A percentile compares a stretch with the other conserved stretches of the same genome.
phyloP scores from a whole-genome alignment of 2,329 filamentous ascomycete genomes.

The Passalora sequoiae region DNA sequence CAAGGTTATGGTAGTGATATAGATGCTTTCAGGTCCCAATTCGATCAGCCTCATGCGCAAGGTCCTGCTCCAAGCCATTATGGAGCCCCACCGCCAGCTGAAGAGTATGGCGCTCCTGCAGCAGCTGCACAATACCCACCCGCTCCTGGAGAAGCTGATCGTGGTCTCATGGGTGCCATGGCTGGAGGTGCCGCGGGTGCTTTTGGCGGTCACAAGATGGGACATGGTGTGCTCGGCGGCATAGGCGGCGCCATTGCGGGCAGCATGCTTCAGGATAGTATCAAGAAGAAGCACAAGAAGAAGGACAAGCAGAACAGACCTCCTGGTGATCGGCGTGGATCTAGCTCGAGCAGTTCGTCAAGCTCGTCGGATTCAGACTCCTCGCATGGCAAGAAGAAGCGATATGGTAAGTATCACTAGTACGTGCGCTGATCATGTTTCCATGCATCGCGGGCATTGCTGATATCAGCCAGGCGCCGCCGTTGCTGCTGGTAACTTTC shows the following conservation, averaged over 20 bases:
- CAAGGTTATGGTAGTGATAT: conserved; percentile 19
- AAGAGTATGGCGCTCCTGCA: conserved; percentile 3
- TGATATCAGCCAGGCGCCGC: conserved; percentile 5
- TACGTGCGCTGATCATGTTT: background rate
- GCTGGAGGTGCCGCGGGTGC: conserved; percentile 55
- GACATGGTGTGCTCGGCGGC: conserved; percentile 54
- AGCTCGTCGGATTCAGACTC: conserved; percentile 21
- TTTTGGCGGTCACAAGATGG: conserved; percentile 52
- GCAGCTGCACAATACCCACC: conserved; percentile 12
- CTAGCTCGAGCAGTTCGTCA: conserved; percentile 6
- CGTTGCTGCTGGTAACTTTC: conserved; percentile 37
- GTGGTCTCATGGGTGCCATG: conserved; percentile 52
- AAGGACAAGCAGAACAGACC: conserved; percentile 36
- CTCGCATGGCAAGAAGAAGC: conserved; percentile 14
- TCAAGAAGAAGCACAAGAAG: conserved; percentile 41
- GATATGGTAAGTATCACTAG: conserved; percentile 16
- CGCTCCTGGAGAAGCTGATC: conserved; percentile 42
- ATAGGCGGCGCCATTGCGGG: conserved; percentile 54
- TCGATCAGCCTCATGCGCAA: conserved; percentile 17
- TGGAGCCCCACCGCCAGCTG: conserved; percentile 2
- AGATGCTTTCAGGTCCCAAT: conserved; percentile 18
- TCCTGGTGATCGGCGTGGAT: conserved; percentile 18
- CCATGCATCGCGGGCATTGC: background rate
- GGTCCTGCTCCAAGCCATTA: conserved; percentile 10
- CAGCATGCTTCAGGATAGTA: conserved; percentile 50